A percentile compares a stretch with the other conserved stretches of the same genome.
Evolutionary conservation across 1,139 yeast species (phyloP).

Genomic region (Hyphopichia wangnamkhiaoensis): DNA sequence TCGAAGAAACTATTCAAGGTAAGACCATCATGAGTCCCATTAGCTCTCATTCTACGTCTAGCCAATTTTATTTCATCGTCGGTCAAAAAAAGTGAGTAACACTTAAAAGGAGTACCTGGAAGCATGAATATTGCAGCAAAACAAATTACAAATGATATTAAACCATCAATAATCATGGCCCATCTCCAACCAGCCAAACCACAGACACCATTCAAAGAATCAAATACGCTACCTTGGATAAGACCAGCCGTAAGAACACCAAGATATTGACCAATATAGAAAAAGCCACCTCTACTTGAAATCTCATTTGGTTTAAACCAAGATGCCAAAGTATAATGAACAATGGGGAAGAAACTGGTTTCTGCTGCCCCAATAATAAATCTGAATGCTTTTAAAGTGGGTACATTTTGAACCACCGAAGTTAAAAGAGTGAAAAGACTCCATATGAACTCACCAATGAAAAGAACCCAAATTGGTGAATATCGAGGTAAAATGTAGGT

Average conservation of each 20-base stretch:
- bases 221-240: slow-evolving; percentile 26
- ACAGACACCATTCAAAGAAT: slow-evolving; percentile 15
- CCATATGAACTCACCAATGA: slow-evolving; percentile 26
- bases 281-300: slow-evolving; percentile 26
- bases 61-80: slow-evolving; percentile 69
- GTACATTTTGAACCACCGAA: slow-evolving; percentile 17
- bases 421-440: slow-evolving; percentile 23
- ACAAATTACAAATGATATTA: slow-evolving; percentile 45
- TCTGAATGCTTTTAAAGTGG: slow-evolving; percentile 25
- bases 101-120: slow-evolving; percentile 70
- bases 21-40: slow-evolving; percentile 23
- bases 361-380: slow-evolving; percentile 30
- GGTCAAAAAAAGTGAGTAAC: slow-evolving; percentile 55
- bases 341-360: slow-evolving; percentile 23
- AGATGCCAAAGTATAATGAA: slow-evolving; percentile 23
- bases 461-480: slow-evolving; percentile 23
- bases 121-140: slow-evolving; percentile 58
- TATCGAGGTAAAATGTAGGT: slow-evolving; percentile 31
- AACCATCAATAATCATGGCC: slow-evolving; percentile 32
- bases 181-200: slow-evolving; percentile 31
- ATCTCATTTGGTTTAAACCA: slow-evolving; percentile 29
- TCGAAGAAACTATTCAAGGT: slow-evolving; percentile 21
- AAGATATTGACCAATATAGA: slow-evolving; percentile 29
- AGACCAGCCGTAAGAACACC: slow-evolving; percentile 32
- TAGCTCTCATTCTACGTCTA: slow-evolving; percentile 51